Evolutionary conservation across 1,284 basidiomycete species (phyloP).

Genomic region (Cryptococcus sp.): DNA sequence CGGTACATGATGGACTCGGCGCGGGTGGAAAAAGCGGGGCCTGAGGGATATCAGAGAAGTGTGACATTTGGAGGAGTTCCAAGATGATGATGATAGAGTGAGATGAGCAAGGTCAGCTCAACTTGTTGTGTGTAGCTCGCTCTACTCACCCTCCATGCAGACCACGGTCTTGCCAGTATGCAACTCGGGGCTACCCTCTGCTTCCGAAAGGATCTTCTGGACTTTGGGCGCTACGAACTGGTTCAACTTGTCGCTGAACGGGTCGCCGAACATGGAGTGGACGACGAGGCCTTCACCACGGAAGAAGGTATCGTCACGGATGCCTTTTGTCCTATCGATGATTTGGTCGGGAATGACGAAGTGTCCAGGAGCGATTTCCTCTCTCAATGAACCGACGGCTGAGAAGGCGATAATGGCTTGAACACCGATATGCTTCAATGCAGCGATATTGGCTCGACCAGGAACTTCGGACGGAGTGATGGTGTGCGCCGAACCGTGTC

Average conservation of each 20-base stretch:
- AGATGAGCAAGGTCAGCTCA: background rate
- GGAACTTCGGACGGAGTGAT: slow-evolving; percentile 75
- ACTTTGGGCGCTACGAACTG: slow-evolving; percentile 68
- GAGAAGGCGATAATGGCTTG: slow-evolving; percentile 89
- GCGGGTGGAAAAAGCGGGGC: slow-evolving; percentile 65
- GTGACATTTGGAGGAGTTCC: no score
- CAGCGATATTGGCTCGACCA: slow-evolving; percentile 88
- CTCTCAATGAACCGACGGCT: slow-evolving; percentile 92
- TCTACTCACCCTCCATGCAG: slow-evolving; percentile 97
- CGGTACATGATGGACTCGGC: slow-evolving; percentile 96
- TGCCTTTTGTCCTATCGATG: slow-evolving; percentile 94
- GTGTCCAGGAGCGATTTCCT: slow-evolving; percentile 89
- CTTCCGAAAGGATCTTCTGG: slow-evolving; percentile 62
- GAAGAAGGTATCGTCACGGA: slow-evolving; percentile 85
- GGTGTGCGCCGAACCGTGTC: slow-evolving; percentile 79
- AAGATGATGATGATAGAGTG: background rate
- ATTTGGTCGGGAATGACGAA: slow-evolving; percentile 89
- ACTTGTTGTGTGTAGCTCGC: background rate
- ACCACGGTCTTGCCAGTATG: slow-evolving; percentile 84
- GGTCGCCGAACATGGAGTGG: slow-evolving; percentile 92
- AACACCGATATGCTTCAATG: slow-evolving; percentile 88
- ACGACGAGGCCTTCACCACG: slow-evolving; percentile 78
- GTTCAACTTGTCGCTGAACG: slow-evolving; percentile 70
- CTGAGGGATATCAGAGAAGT: slow-evolving; percentile 29
- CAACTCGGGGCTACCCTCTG: slow-evolving; percentile 61